These are phyloP conservation scores for Candida chilensis DNA, from an alignment of 805 yeast genomes.

Conservation along the genomic window DNA sequence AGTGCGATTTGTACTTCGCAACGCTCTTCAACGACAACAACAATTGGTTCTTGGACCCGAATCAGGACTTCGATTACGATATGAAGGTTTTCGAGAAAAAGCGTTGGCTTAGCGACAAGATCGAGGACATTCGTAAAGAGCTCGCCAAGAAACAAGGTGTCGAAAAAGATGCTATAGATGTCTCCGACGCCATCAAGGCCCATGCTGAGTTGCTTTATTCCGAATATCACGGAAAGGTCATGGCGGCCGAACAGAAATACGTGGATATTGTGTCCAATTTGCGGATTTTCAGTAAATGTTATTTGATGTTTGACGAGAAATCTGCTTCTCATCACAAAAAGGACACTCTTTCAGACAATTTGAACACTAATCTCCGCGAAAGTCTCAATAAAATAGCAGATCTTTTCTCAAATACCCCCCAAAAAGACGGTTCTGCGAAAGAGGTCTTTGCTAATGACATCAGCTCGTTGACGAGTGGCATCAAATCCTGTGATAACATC, in stretches of 20 bases:
- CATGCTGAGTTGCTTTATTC: not conserved
- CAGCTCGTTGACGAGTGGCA: too few relatives aligned
- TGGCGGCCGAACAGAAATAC: not conserved
- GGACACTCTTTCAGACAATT: too few relatives aligned
- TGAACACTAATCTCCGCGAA: too few relatives aligned
- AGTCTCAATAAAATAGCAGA: too few relatives aligned
- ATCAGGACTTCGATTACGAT: conserved; percentile 1
- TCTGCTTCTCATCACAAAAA: too few relatives aligned
- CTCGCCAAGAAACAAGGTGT: not conserved
- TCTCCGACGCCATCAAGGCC: too few relatives aligned
- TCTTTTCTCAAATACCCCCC: too few relatives aligned
- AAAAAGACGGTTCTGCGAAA: too few relatives aligned
- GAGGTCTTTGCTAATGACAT: too few relatives aligned
- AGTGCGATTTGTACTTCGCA: not conserved
- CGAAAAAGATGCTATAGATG: not conserved
- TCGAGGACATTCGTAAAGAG: not conserved
- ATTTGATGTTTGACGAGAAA: not conserved
- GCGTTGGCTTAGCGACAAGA: not conserved
- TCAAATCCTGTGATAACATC: conserved; percentile 20
- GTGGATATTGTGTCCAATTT: not conserved
- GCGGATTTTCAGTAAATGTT: not conserved
- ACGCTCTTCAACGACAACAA: not conserved
- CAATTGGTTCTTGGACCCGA: not conserved
- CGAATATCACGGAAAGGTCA: not conserved
- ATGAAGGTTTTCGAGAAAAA: not conserved